Evolutionary conservation across 352 stramenopile species (phyloP).

Genomic region (Phytophthora uliginosa): DNA sequence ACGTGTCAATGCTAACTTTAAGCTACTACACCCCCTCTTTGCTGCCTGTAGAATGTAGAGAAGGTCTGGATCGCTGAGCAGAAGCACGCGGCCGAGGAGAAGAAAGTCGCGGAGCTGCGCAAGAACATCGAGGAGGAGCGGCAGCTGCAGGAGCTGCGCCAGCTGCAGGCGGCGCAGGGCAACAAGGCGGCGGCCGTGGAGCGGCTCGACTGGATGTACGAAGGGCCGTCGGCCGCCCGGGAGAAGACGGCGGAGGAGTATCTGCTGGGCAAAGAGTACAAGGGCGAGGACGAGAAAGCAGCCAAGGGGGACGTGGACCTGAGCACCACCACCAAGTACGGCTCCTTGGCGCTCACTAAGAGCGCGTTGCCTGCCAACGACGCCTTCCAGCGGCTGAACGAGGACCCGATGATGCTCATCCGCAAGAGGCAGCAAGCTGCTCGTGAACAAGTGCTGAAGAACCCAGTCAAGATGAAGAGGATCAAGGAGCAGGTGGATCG

Average conservation of each 20-base stretch:
- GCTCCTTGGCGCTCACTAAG: conserved; percentile 70
- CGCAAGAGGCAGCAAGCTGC: conserved; percentile 82
- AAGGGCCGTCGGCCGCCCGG: conserved; percentile 87
- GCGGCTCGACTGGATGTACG: conserved; percentile 98
- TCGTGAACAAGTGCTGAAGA: conserved; percentile 90
- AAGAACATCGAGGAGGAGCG: conserved; percentile 98
- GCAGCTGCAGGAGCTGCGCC: conserved; percentile 95
- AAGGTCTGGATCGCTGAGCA: conserved; percentile 98
- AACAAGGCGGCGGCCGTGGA: conserved; percentile 86
- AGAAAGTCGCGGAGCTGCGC: conserved; percentile 95
- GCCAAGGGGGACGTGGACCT: conserved; percentile 47
- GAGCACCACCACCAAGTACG: conserved; percentile 75
- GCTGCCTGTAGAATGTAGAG: conserved; percentile 93
- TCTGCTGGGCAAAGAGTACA: conserved; percentile 94
- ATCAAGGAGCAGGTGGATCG: conserved; percentile 88
- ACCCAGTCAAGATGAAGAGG: conserved; percentile 91
- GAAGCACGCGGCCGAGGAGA: conserved; percentile 93
- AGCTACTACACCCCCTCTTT: not conserved
- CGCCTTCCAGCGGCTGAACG: conserved; percentile 93
- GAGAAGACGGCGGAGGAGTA: conserved; percentile 91
- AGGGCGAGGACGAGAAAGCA: conserved; percentile 48
- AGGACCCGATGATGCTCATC: conserved; percentile 98
- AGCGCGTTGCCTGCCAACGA: conserved; percentile 83
- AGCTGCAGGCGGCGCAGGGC: conserved; percentile 90
- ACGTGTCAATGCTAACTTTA: not conserved